Evolutionary conservation across 169 alveolate species (phyloP).

Genomic region (Cryptosporidium muris): DNA sequence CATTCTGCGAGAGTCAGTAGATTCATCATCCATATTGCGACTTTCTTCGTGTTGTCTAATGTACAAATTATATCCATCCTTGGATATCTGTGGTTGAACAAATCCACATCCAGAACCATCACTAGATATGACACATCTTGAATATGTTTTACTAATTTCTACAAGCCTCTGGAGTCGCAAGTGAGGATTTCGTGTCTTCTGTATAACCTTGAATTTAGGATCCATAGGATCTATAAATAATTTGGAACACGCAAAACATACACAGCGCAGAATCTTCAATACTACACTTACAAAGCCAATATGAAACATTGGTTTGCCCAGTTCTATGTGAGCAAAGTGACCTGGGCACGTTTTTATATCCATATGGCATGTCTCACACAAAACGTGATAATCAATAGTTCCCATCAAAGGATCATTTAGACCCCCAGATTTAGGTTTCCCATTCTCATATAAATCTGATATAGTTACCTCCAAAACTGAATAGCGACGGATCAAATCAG

Average conservation of each 20-base stretch:
- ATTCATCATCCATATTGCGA: slow-evolving; percentile 83
- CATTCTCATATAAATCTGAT: slow-evolving; percentile 89
- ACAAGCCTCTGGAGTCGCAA: slow-evolving; percentile 72
- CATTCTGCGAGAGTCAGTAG: slow-evolving; percentile 78
- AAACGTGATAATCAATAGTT: slow-evolving; percentile 91
- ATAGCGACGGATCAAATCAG: slow-evolving; percentile 83
- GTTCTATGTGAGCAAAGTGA: slow-evolving; percentile 97
- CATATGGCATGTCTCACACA: slow-evolving; percentile 95
- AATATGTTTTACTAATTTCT: slow-evolving; percentile 58
- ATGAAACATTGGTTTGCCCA: slow-evolving; percentile 95
- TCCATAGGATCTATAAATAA: slow-evolving; percentile 86
- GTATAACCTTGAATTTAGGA: slow-evolving; percentile 79
- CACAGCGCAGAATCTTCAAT: slow-evolving; percentile 92
- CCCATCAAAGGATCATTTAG: slow-evolving; percentile 96
- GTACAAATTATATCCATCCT: slow-evolving; percentile 89
- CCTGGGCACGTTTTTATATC: slow-evolving; percentile 97
- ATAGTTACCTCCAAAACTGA: slow-evolving; percentile 89
- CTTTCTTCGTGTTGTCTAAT: slow-evolving; percentile 79
- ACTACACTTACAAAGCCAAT: slow-evolving; percentile 92
- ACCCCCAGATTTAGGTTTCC: slow-evolving; percentile 90
- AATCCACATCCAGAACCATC: slow-evolving; percentile 88
- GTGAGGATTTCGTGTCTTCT: slow-evolving; percentile 82
- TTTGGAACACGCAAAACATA: slow-evolving; percentile 94
- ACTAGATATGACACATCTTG: slow-evolving; percentile 55
- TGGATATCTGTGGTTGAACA: slow-evolving; percentile 87